Conservation (phyloP, 164 flowering plant species). For the Magnolia kwangsiensis region DNA sequence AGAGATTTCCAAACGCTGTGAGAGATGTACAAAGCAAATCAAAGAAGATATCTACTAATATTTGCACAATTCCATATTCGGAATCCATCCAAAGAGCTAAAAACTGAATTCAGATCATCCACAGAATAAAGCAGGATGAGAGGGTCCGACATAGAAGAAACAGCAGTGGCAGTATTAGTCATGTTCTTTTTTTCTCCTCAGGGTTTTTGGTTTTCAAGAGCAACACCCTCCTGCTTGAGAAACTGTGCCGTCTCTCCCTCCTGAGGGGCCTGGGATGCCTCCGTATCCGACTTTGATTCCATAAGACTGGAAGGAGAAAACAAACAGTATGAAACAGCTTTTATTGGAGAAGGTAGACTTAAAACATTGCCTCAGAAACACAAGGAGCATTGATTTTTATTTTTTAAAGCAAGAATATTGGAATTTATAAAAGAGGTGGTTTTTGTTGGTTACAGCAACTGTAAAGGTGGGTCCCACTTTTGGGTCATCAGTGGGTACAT, state of each 20-base stretch:
- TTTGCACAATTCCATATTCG: neutral
- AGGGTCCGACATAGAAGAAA: no score
- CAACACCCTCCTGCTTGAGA: conserved; percentile 86
- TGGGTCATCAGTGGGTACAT: no score
- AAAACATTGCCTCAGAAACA: no score
- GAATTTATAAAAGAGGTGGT: neutral
- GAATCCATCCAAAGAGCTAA: neutral
- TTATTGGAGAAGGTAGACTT: neutral
- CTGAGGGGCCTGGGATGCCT: conserved; percentile 81
- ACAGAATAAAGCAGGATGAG: no score
- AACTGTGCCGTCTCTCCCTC: conserved; percentile 67
- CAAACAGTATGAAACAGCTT: neutral
- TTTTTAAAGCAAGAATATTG: neutral
- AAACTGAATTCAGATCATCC: no score
- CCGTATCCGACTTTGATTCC: conserved; percentile 92
- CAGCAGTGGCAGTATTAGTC: no score
- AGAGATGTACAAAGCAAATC: neutral
- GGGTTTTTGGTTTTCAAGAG: conserved; percentile 37
- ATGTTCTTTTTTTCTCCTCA: neutral
- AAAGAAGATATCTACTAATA: neutral
- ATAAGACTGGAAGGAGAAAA: conserved; percentile 50
- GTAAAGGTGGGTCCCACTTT: neutral
- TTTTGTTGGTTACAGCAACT: no score
- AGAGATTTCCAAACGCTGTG: neutral
- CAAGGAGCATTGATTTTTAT: neutral